phyloP scores from a whole-genome alignment of 306 rosid genomes.

The Fagus crenata region DNA sequence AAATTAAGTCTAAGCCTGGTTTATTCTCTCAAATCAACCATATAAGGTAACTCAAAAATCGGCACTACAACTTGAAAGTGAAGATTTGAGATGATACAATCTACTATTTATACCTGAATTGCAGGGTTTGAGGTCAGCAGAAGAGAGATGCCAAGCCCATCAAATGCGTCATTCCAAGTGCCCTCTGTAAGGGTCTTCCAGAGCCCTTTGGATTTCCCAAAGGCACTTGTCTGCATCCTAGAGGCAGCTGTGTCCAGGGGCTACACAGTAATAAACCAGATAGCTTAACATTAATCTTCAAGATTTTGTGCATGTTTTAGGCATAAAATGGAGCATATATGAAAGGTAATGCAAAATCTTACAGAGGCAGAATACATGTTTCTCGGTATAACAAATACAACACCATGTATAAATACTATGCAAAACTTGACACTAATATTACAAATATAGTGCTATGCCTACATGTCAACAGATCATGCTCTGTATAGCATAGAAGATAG shows the following conservation, averaged over 20 bases:
- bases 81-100: conserved; percentile 1
- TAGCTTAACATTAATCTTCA: conserved; percentile 36
- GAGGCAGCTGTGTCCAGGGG: conserved; percentile 99
- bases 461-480: background rate
- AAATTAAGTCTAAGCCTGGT: conserved; percentile 30
- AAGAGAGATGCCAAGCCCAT: conserved; percentile 90
- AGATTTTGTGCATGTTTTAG: conserved; percentile 6
- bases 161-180: conserved; percentile 85
- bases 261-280: conserved; percentile 55
- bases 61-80: background rate
- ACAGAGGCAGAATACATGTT: background rate
- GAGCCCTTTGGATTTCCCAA: conserved; percentile 93
- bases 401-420: background rate
- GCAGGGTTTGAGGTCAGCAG: conserved; percentile 94
- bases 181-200: conserved; percentile 88
- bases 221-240: conserved; percentile 93
- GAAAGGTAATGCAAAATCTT: background rate
- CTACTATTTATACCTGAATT: conserved; percentile 62
- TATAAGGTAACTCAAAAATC: background rate
- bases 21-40: conserved; percentile 19
- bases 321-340: background rate
- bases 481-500: background rate
- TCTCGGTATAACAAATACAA: background rate
- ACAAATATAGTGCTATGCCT: background rate
- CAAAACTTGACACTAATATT: background rate